These are phyloP conservation scores for Capsella bursapastoris DNA, from an alignment of 345 rosid genomes.

Conservation along the genomic window DNA sequence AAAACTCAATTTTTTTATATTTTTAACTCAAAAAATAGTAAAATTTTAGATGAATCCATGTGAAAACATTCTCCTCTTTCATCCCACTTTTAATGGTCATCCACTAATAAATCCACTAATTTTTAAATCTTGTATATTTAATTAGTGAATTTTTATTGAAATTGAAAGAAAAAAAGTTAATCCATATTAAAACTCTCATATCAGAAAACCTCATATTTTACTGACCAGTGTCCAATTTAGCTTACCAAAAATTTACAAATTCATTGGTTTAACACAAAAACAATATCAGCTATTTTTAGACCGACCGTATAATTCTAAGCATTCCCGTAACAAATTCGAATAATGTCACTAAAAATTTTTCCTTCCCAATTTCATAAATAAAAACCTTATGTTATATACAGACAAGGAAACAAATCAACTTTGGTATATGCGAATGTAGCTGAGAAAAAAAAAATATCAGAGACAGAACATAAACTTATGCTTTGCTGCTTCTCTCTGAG, in stretches of 20 bases:
- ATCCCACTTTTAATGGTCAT: no score
- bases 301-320: background rate
- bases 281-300: background rate
- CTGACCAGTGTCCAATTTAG: background rate
- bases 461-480: background rate
- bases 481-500: constrained; percentile 13
- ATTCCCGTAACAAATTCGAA: background rate
- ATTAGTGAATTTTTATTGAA: no score
- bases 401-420: background rate
- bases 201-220: no score
- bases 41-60: no score
- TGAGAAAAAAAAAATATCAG: constrained; percentile 28
- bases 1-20: no score
- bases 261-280: background rate
- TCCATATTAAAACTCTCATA: no score
- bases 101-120: no score
- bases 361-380: background rate
- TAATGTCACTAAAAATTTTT: background rate
- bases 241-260: background rate
- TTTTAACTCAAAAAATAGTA: no score
- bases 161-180: no score
- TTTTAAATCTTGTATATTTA: no score
- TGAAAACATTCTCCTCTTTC: no score
- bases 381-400: background rate
- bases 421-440: constrained; percentile 22